Base-by-base conservation (phyloP, 176 grass and related monocot genomes). In the Carex scoparia region DNA sequence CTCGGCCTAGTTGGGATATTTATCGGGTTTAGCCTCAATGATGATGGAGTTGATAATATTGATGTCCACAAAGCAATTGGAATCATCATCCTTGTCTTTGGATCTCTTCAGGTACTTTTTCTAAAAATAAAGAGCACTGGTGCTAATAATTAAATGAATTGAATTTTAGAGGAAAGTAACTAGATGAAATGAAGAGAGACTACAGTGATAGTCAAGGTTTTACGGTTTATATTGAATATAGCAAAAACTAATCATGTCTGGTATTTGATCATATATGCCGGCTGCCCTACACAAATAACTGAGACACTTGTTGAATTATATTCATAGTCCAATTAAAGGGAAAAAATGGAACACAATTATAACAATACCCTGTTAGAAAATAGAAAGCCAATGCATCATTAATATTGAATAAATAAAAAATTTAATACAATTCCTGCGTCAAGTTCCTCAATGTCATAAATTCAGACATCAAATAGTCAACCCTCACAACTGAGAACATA, bases 21-120 rank as follows among this genome's bases (percentile, higher is more conserved):
- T 72, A 46, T 79, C 14, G 92, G 92, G 15, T 94, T 94, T 82
- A 81, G 19, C 49, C 92, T 94, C 18, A 28, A 40, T 32, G 89
- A 90, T 60, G 92, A 88, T 79, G 66, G 32, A 2, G 9, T 67
- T 0, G 13, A 68, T 38, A 89, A 86, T 44, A 77, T 49, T 65
- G 90, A 78, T 79, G 7, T 42, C 2, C 92, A 92, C 86, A 58
- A 83, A 84, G 84, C 86, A 32, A 31, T 94, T 15, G 90, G 92
- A 9, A 13, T 90, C 51, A 15, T 84, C 57, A 61, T 94, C 76
- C 79, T 94, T 62, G 69, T 94, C 9, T 67, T 61, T 12, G 90
- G 92, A 19, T 71, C 65, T 62, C 88, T 94, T 60, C 92, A 94
- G 92, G 92, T 94, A 86, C 14, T 69, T 56, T 83, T 53, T 69